A percentile compares a stretch with the other conserved stretches of the same genome.
phyloP scores from a whole-genome alignment of 352 stramenopile genomes.

The Pythium pectinolyticum region DNA sequence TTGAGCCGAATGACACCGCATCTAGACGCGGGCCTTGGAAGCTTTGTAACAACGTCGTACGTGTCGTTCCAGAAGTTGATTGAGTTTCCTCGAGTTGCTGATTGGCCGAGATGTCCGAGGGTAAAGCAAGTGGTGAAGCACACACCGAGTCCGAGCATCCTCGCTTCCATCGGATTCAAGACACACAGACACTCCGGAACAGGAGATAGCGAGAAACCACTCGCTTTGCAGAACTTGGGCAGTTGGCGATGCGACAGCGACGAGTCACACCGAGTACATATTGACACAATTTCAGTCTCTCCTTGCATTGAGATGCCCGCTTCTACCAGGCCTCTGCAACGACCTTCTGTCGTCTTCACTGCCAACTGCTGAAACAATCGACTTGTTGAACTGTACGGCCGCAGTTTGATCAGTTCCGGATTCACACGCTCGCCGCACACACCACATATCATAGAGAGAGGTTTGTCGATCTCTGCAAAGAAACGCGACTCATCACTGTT shows the following conservation, averaged over 20 bases:
- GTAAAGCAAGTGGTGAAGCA: conserved; percentile 12
- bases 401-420: neutral
- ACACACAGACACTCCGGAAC: neutral
- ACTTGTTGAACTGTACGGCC: neutral
- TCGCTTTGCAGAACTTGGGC: conserved; percentile 6
- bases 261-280: neutral
- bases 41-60: conserved; percentile 4
- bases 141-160: neutral
- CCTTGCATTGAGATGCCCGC: neutral
- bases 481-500: neutral
- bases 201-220: neutral
- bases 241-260: neutral
- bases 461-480: conserved; percentile 4
- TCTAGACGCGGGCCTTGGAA: neutral
- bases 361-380: neutral
- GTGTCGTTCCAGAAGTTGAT: conserved; percentile 19
- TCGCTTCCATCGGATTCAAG: conserved; percentile 6
- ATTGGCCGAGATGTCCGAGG: neutral
- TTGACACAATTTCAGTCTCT: neutral
- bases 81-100: conserved; percentile 7
- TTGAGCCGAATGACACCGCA: conserved; percentile 12
- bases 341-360: neutral
- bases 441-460: neutral
- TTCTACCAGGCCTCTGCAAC: neutral
- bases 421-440: neutral